Percentiles rank a stretch among this genome's conserved stretches.
phyloP scores from a whole-genome alignment of 345 rosid genomes.

The Aquilaria yunnanensis region DNA sequence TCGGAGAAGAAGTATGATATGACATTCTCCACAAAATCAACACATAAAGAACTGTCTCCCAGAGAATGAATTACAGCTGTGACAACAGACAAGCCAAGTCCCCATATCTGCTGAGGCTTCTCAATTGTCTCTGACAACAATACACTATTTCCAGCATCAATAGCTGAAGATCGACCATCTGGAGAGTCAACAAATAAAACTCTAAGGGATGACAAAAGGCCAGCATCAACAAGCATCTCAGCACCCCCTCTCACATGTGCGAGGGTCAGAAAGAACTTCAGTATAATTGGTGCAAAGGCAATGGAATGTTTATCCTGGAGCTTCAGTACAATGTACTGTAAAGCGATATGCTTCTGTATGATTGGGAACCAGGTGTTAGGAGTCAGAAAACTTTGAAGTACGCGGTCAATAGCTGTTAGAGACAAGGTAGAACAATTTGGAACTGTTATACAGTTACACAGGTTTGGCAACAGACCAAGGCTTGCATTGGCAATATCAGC shows the following conservation, averaged over 20 bases:
- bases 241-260: slow-evolving; percentile 78
- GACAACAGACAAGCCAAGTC: slow-evolving; percentile 75
- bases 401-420: slow-evolving; percentile 53
- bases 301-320: slow-evolving; percentile 59
- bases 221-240: slow-evolving; percentile 72
- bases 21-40: slow-evolving; percentile 47
- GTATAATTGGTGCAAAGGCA: slow-evolving; percentile 38
- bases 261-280: slow-evolving; percentile 73
- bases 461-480: slow-evolving; percentile 59
- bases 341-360: slow-evolving; percentile 57
- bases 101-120: slow-evolving; percentile 61
- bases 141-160: slow-evolving; percentile 27
- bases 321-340: slow-evolving; percentile 47
- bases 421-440: slow-evolving; percentile 52
- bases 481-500: slow-evolving; percentile 62
- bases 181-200: slow-evolving; percentile 48
- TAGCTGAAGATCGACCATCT: slow-evolving; percentile 32
- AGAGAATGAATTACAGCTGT: slow-evolving; percentile 70
- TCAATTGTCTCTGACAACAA: slow-evolving; percentile 37
- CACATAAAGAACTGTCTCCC: slow-evolving; percentile 41
- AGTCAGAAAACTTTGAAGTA: slow-evolving; percentile 52
- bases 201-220: slow-evolving; percentile 60
- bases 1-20: slow-evolving; percentile 67
- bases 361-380: slow-evolving; percentile 86
- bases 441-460: slow-evolving; percentile 56